These are phyloP conservation scores for Solanum appendiculatum DNA, from an alignment of 257 asterid species.

Conservation along the genomic window DNA sequence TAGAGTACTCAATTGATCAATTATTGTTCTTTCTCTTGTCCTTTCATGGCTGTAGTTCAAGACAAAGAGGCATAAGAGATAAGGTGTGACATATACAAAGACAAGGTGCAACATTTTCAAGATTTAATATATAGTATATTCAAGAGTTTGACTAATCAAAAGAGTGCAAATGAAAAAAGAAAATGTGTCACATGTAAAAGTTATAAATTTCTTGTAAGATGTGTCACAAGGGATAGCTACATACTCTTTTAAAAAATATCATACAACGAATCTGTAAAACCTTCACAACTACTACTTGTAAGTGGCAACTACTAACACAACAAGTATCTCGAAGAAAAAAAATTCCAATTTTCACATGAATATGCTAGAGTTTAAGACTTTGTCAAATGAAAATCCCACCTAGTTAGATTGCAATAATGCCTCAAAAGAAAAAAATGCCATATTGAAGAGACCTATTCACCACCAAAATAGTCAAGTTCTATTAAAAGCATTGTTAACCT, in stretches of 20 bases:
- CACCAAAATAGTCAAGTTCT: constrained; percentile 8
- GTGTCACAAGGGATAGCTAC: background rate
- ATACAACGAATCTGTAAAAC: background rate
- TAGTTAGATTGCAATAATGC: background rate
- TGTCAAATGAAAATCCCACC: background rate
- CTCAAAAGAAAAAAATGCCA: constrained; percentile 4
- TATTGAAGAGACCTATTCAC: constrained; percentile 3
- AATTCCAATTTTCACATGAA: background rate
- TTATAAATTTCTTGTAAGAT: background rate
- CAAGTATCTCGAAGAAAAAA: background rate
- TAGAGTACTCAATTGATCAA: background rate
- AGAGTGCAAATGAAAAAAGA: background rate
- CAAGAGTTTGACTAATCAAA: background rate
- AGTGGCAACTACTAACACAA: background rate
- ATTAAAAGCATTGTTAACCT: background rate
- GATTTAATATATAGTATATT: background rate
- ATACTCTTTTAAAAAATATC: background rate
- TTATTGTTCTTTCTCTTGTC: background rate
- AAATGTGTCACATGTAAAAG: background rate
- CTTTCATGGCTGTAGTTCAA: background rate
- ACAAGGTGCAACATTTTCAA: background rate
- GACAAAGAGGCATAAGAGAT: background rate
- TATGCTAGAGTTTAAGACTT: background rate
- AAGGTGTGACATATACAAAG: background rate
- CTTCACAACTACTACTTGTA: background rate